A percentile compares a stretch with the other conserved stretches of the same genome.
Evolutionary conservation across 352 stramenopile species (phyloP).

Genomic region (Pythium aphanidermatum): DNA sequence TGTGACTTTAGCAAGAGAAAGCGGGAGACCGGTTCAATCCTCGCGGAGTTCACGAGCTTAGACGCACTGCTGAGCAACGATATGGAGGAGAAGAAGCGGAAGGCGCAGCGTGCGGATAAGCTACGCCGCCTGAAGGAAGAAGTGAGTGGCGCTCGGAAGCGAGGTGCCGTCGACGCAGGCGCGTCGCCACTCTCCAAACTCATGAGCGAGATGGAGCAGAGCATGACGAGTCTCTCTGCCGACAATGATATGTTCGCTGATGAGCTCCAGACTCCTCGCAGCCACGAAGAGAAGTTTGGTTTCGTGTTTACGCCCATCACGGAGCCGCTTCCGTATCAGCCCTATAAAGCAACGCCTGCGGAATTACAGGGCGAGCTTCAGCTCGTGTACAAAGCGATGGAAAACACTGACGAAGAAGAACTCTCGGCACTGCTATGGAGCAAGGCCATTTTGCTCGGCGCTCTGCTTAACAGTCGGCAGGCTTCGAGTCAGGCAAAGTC

Average conservation of each 20-base stretch:
- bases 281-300: slow-evolving; percentile 64
- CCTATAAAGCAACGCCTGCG: slow-evolving; percentile 46
- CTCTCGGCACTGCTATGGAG: slow-evolving; percentile 59
- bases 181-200: slow-evolving; percentile 42
- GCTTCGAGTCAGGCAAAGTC: slow-evolving; percentile 3
- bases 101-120: slow-evolving; percentile 44
- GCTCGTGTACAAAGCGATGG: slow-evolving; percentile 60
- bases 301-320: slow-evolving; percentile 80
- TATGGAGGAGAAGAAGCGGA: slow-evolving; percentile 47
- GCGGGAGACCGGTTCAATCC: slow-evolving; percentile 29
- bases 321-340: slow-evolving; percentile 45
- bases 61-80: slow-evolving; percentile 70
- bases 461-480: slow-evolving; percentile 20
- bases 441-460: slow-evolving; percentile 61
- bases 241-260: slow-evolving; percentile 55
- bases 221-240: slow-evolving; percentile 60
- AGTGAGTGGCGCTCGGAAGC: slow-evolving; percentile 19
- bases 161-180: slow-evolving; percentile 2
- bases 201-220: slow-evolving; percentile 67
- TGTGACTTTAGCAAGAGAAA: slow-evolving; percentile 9
- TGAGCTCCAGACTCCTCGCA: slow-evolving; percentile 28
- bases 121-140: slow-evolving; percentile 56
- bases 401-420: slow-evolving; percentile 41
- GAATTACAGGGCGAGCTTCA: slow-evolving; percentile 50
- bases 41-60: slow-evolving; percentile 65